phyloP scores from a whole-genome alignment of 805 yeast genomes.

The Saturnispora diversa region DNA sequence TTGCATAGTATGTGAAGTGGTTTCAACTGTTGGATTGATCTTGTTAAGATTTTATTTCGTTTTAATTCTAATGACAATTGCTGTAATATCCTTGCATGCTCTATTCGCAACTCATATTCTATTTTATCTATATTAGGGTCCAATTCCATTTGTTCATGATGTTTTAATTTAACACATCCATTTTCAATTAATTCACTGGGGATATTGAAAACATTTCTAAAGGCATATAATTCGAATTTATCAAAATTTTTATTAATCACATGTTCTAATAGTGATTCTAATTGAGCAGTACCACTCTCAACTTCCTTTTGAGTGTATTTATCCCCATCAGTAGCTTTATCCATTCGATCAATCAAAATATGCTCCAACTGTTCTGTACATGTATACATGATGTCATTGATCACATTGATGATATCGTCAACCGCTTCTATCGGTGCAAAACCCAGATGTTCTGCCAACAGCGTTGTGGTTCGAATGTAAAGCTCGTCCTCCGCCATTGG shows the following conservation, averaged over 20 bases:
- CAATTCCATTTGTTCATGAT: constrained; percentile 49
- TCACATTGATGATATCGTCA: constrained; percentile 84
- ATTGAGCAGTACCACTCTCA: constrained; percentile 67
- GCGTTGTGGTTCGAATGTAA: constrained; percentile 29
- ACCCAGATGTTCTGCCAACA: constrained; percentile 80
- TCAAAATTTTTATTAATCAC: constrained; percentile 78
- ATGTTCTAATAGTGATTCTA: constrained; percentile 68
- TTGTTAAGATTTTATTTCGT: constrained; percentile 34
- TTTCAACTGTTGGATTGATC: constrained; percentile 33
- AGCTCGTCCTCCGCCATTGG: constrained; percentile 5
- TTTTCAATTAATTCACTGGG: constrained; percentile 56
- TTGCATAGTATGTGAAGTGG: constrained; percentile 30
- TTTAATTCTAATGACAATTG: constrained; percentile 38
- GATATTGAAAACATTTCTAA: constrained; percentile 66
- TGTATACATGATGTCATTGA: constrained; percentile 73
- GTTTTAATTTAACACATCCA: constrained; percentile 62
- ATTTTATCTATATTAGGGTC: constrained; percentile 15
- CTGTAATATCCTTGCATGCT: constrained; percentile 27
- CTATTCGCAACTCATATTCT: constrained; percentile 18
- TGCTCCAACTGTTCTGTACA: constrained; percentile 74
- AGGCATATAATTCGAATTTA: constrained; percentile 71
- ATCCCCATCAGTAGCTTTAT: constrained; percentile 14
- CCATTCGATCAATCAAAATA: constrained; percentile 36
- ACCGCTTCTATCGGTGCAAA: constrained; percentile 74
- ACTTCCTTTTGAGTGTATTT: constrained; percentile 39